These are phyloP conservation scores for Salix koriyanagi DNA, from an alignment of 345 rosid genomes.

Conservation along the genomic window DNA sequence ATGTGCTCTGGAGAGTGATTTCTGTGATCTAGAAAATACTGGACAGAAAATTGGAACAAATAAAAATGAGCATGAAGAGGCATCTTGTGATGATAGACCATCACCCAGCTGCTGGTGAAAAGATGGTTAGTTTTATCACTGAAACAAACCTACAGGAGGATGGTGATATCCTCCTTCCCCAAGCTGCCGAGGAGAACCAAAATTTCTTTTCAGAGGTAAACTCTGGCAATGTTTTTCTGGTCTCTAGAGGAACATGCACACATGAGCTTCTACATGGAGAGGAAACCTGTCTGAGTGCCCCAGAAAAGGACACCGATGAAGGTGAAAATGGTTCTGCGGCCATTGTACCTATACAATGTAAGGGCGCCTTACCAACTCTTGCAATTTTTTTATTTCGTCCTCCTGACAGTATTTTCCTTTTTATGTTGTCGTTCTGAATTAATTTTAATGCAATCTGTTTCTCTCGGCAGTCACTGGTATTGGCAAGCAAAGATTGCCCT, in stretches of 20 bases:
- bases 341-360: conserved; percentile 6
- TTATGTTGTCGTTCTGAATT: not conserved
- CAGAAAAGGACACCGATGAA: conserved; percentile 5
- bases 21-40: not conserved
- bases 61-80: not conserved
- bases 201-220: not conserved
- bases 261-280: conserved; percentile 3
- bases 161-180: not conserved
- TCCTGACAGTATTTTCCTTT: not conserved
- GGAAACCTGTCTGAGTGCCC: not conserved
- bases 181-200: not conserved
- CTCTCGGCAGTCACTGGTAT: not conserved
- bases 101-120: not conserved
- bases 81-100: conserved; percentile 3
- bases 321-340: not conserved
- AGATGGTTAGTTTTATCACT: not conserved
- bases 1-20: conserved; percentile 7
- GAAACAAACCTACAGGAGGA: conserved; percentile 8
- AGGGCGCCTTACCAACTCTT: not conserved
- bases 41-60: not conserved
- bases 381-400: not conserved
- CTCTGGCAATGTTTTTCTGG: not conserved
- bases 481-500: not conserved
- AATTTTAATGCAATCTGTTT: not conserved
- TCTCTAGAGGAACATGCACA: not conserved